Conservation (phyloP, 2,329 filamentous ascomycete genomes). For the Diatrype stigma region DNA sequence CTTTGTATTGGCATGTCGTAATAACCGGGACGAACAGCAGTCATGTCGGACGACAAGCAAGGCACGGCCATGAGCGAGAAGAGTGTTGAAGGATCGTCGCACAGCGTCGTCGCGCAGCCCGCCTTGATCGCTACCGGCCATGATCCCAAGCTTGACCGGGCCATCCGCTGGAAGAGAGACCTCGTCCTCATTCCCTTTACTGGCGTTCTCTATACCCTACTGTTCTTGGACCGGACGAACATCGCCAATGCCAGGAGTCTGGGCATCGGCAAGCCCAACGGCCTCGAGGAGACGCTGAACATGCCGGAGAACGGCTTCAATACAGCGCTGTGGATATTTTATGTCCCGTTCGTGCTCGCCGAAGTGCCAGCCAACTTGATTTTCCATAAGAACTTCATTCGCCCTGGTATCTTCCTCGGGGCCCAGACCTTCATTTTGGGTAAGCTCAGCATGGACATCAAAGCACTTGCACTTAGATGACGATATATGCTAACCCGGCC, state of each 20-base stretch:
- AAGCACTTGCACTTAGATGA: conserved; percentile 2
- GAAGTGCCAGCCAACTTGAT: conserved; percentile 44
- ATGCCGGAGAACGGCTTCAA: conserved; percentile 40
- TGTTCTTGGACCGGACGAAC: conserved; percentile 25
- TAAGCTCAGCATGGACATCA: conserved; percentile 12
- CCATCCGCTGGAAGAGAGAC: conserved; percentile 23
- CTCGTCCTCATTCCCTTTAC: conserved; percentile 23
- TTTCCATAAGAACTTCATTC: conserved; percentile 33
- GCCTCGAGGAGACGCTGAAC: conserved; percentile 36
- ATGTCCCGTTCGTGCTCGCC: conserved; percentile 39
- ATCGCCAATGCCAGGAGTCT: conserved; percentile 41
- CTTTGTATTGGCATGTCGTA: too few species aligned
- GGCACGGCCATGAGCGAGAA: conserved; percentile 13
- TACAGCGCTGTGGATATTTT: conserved; percentile 38
- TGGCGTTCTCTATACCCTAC: conserved; percentile 24
- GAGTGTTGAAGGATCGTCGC: conserved; percentile 9
- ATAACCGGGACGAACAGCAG: neutral
- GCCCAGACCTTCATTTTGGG: conserved; percentile 38
- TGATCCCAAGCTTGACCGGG: conserved; percentile 14
- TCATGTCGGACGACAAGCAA: conserved; percentile 13
- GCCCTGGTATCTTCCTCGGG: conserved; percentile 34
- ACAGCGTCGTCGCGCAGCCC: conserved; percentile 4
- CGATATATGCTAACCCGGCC: conserved; percentile 4
- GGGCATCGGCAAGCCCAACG: conserved; percentile 29
- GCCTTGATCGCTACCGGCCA: conserved; percentile 2